Evolutionary conservation across 2,329 filamentous ascomycete species (phyloP), one percentile per base, ranked within the genome.

Genomic region (Aschersonia sp.): DNA sequence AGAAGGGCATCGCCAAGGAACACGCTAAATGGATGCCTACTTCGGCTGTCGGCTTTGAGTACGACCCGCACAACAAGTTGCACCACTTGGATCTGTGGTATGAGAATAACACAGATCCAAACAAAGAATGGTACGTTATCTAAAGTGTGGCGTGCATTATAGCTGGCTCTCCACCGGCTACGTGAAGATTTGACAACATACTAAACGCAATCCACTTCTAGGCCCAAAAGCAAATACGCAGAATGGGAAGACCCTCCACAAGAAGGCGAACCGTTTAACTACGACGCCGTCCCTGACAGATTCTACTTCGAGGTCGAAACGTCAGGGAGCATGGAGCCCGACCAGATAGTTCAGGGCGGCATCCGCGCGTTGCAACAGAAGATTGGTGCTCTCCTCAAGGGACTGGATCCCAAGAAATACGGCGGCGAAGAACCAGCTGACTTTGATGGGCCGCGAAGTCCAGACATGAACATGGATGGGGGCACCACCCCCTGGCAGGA

Each of bases 1-100:
- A 95, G 74, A 97, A 97, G 74, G 92, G 92, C 1, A 97, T 97
- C 54, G 89, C 91, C 40, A 98, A 98, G 73, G 92, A 98, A 65
- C 92, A 98, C 66, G 87, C 92, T 7, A 98, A 98, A 67, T 98
- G 92, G 92, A 85, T 88, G 59, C 89, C 92, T 2, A 91, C 86
- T 38, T 78, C 89, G 41, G 92, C 92, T 3, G 82, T 98, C 41
- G 89, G 88, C 30, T 98, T 98, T 62, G 92, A 98, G 66, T 98
- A 98, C 65, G 92, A 98, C 63, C 92, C 92, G 51, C 85, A 94
- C 65, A 98, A 98, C 70, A 96, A 94, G 69, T 72, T 98, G 54
- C 79, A 83, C 55, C 92, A 98, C 66, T 74, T 92, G 48, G 87
- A 94, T 59, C 80, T 94, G 65, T 98, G 92, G 92, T 96, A 88